Evolutionary conservation across 164 flowering plant species (phyloP).

Genomic region (Umbellularia californica): DNA sequence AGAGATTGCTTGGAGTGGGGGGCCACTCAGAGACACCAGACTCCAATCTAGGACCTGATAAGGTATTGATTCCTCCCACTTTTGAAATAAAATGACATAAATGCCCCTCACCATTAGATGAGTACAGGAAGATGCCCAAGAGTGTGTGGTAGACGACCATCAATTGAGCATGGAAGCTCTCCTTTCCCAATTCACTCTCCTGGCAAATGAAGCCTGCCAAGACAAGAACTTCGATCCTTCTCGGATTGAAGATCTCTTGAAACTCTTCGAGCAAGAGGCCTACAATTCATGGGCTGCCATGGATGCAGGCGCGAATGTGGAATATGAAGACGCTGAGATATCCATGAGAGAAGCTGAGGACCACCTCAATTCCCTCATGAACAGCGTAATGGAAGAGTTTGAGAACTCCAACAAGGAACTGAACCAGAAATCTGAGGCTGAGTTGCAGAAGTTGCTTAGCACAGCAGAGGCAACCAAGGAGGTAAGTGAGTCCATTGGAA

Average conservation of each 20-base stretch:
- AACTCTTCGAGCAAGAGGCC: slow-evolving; percentile 70
- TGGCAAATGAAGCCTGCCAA: slow-evolving; percentile 55
- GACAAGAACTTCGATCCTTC: slow-evolving; percentile 81
- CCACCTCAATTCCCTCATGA: slow-evolving; percentile 63
- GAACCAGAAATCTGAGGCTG: slow-evolving; percentile 30
- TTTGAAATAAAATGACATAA: background rate
- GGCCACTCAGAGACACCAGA: no score
- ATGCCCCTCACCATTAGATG: background rate
- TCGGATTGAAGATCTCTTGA: slow-evolving; percentile 67
- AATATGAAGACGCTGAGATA: slow-evolving; percentile 42
- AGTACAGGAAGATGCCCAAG: background rate
- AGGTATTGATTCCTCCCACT: no score
- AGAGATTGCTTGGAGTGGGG: no score
- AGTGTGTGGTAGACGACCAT: background rate
- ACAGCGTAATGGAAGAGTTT: slow-evolving; percentile 66
- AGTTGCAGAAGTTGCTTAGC: slow-evolving; percentile 34
- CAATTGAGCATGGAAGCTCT: slow-evolving; percentile 57
- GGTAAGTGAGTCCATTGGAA: slow-evolving; percentile 50
- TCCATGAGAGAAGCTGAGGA: slow-evolving; percentile 57
- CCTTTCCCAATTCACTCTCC: slow-evolving; percentile 59
- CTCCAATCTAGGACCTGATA: no score
- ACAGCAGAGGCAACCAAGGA: slow-evolving; percentile 46
- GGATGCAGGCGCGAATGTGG: slow-evolving; percentile 44
- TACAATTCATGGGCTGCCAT: slow-evolving; percentile 72
- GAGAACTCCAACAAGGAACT: slow-evolving; percentile 55